A percentile compares a stretch with the other conserved stretches of the same genome.
Evolutionary conservation across 208 protist genomes (phyloP).

Genomic region (Leptomonas pyrrhocoris): DNA sequence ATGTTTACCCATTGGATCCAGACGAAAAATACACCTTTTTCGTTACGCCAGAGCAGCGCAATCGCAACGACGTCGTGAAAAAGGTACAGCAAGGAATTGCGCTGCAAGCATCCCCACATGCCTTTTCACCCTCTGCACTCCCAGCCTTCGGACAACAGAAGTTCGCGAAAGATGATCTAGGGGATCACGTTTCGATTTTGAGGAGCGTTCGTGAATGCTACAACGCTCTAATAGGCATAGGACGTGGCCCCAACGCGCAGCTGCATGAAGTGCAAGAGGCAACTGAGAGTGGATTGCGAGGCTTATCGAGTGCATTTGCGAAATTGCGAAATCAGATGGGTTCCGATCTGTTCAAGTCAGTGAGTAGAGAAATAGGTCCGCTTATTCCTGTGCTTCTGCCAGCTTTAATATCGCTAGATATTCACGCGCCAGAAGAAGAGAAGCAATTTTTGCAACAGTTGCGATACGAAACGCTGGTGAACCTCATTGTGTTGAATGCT

Average conservation of each 20-base stretch:
- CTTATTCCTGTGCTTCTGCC: constrained; percentile 58
- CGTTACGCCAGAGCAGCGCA: background rate
- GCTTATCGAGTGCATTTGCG: constrained; percentile 35
- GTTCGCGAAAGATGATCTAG: constrained; percentile 44
- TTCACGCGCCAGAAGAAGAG: constrained; percentile 66
- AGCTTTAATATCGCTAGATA: constrained; percentile 49
- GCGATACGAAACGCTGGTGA: constrained; percentile 49
- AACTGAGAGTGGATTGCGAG: constrained; percentile 55
- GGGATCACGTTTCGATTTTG: constrained; percentile 45
- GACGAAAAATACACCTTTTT: constrained; percentile 37
- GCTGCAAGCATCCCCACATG: background rate
- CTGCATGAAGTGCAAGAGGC: constrained; percentile 66
- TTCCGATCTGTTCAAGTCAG: constrained; percentile 22
- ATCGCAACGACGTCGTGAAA: background rate
- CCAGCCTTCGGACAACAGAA: constrained; percentile 46
- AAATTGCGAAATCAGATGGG: constrained; percentile 29
- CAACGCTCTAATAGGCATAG: constrained; percentile 66
- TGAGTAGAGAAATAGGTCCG: constrained; percentile 41
- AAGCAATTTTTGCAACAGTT: constrained; percentile 44
- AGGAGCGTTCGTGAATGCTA: constrained; percentile 62
- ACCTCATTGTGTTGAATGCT: constrained; percentile 58
- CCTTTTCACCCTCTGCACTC: constrained; percentile 5
- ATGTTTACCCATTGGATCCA: constrained; percentile 26
- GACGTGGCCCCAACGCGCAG: constrained; percentile 61
- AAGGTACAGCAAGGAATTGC: background rate